Base-by-base conservation (phyloP, 345 rosid species). In the Hibiscus tridactylites region DNA sequence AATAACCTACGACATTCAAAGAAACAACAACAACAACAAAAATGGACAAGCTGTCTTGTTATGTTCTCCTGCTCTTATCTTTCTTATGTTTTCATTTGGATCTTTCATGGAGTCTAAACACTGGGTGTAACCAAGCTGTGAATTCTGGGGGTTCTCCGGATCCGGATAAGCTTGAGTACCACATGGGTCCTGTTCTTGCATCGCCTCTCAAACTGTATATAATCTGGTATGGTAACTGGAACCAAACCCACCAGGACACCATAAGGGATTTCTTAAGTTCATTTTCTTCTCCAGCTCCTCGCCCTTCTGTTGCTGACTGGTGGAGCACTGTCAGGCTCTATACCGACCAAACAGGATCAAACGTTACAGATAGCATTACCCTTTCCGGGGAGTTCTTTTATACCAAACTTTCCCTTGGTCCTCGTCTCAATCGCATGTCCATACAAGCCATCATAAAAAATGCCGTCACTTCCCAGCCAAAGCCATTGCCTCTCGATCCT, bases 201-300 rank as follows among this genome's bases (percentile, higher is more conserved):
- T 80, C 87, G 8, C 81, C 88, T 61, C 68, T 85, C 73, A 81
- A 72, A 37, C 24, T 87, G 52, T 85, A 84, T 73, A 76, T 89
- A 33, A 81, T 87, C 71, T 87, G 91, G 91, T 87, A 84, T 78
- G 91, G 94, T 68, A 84, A 71, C 11, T 87, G 94, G 94, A 78
- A 74, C 71, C 81, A 65, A 62, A 61, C 77, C 72, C 90, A 87
- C 39, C 88, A 85, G 70, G 65, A 82, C 39, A 78, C 82, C 7
- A 80, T 89, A 21, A 81, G 84, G 76, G 91, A 85, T 71, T 89
- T 89, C 79, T 8, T 89, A 39, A 75, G 73, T 62, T 89, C 93
- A 24, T 71, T 89, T n/a, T 87, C 91, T 65, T 59, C 62, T 59
- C 68, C 74, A 17, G 74, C 85, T 46, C 61, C 85, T 15, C 77